phyloP scores from a whole-genome alignment of 2,329 filamentous ascomycete genomes.

The Nemania bipapillata region DNA sequence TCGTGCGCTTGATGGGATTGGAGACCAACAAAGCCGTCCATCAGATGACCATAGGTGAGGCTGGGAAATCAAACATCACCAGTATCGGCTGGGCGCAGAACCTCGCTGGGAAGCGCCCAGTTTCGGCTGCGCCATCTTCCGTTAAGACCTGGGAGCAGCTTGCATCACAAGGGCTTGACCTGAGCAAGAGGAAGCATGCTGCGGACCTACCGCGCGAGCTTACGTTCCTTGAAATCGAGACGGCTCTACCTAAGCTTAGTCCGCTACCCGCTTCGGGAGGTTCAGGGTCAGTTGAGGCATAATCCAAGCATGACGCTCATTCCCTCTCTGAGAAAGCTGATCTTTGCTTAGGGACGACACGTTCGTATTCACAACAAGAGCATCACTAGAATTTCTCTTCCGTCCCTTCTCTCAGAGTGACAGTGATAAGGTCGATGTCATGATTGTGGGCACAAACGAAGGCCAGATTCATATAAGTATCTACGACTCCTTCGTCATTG shows the following conservation, averaged over 20 bases:
- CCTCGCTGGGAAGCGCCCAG: slow-evolving; percentile 50
- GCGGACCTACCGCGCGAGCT: slow-evolving; percentile 76
- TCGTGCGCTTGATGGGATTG: slow-evolving; percentile 78
- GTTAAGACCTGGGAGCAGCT: slow-evolving; percentile 50
- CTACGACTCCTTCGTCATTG: slow-evolving; percentile 85
- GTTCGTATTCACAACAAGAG: slow-evolving; percentile 74
- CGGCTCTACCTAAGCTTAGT: slow-evolving; percentile 79
- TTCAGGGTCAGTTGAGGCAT: slow-evolving; percentile 67
- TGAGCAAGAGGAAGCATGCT: slow-evolving; percentile 47
- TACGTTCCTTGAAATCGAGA: slow-evolving; percentile 79
- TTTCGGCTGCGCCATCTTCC: slow-evolving; percentile 33
- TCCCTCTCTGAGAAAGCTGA: slow-evolving; percentile 35
- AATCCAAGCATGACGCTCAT: slow-evolving; percentile 17
- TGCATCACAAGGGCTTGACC: slow-evolving; percentile 45
- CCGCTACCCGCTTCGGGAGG: slow-evolving; percentile 73
- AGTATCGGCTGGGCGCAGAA: slow-evolving; percentile 66
- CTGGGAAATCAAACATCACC: slow-evolving; percentile 58
- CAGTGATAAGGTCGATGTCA: slow-evolving; percentile 79
- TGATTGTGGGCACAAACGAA: slow-evolving; percentile 77
- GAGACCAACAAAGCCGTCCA: slow-evolving; percentile 86
- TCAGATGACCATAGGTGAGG: slow-evolving; percentile 68
- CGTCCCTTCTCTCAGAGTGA: slow-evolving; percentile 70
- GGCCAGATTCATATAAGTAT: slow-evolving; percentile 81
- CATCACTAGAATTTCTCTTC: slow-evolving; percentile 76
- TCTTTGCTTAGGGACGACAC: slow-evolving; percentile 62